Conservation (phyloP, 139 green algal species). For the Tetradesmus obliquus region DNA sequence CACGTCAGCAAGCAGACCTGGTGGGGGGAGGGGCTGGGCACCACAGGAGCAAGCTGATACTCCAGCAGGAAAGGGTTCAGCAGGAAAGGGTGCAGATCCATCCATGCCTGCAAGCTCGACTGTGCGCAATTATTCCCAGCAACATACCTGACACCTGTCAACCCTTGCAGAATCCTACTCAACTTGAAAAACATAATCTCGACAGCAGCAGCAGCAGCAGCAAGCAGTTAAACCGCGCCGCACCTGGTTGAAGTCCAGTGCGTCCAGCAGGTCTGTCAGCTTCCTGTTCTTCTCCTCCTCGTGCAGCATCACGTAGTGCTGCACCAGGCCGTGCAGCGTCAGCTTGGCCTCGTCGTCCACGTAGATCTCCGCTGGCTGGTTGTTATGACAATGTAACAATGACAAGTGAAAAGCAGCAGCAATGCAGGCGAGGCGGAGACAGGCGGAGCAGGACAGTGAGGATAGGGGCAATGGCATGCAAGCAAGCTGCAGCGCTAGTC, state of each 20-base stretch:
- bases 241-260: conserved; percentile 99
- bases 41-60: background rate
- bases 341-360: conserved; percentile 97
- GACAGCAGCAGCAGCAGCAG: background rate
- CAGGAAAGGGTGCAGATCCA: too few species aligned
- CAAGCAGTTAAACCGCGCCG: background rate
- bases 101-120: too few species aligned
- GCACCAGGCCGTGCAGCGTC: conserved; percentile 99
- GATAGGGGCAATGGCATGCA: background rate
- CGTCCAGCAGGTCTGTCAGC: conserved; percentile 98
- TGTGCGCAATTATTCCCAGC: too few species aligned
- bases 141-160: background rate
- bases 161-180: background rate
- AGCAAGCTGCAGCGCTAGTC: background rate
- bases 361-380: conserved; percentile 75
- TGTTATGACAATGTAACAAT: background rate
- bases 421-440: background rate
- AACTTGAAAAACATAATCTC: background rate
- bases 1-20: background rate
- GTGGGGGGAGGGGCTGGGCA: background rate
- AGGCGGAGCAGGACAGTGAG: background rate
- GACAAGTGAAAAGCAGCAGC: background rate
- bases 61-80: too few species aligned
- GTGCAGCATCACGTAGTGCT: conserved; percentile 99
- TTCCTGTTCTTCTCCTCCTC: conserved; percentile 99